Evolutionary conservation across 2,329 filamentous ascomycete genomes (phyloP).

Genomic region (Colletotrichum kahawae): DNA sequence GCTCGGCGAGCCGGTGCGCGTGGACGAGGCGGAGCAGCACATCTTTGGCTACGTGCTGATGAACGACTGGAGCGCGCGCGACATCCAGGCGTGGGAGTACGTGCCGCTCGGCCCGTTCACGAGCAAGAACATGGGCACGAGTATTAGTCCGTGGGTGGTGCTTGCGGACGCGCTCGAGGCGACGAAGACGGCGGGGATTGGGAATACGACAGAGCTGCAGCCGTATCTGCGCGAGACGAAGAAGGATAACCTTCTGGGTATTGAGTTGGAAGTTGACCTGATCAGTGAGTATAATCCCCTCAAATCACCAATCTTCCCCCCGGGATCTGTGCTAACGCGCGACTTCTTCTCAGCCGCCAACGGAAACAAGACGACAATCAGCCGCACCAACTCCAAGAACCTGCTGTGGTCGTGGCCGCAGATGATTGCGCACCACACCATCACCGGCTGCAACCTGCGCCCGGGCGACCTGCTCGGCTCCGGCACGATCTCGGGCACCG

Average conservation of each 20-base stretch:
- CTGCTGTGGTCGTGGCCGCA: slow-evolving; percentile 83
- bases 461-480: slow-evolving; percentile 79
- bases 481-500: slow-evolving; percentile 74
- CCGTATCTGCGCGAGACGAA: slow-evolving; percentile 63
- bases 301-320: too few relatives aligned
- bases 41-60: slow-evolving; percentile 74
- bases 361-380: slow-evolving; percentile 32
- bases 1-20: slow-evolving; percentile 69
- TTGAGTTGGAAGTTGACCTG: slow-evolving; percentile 43
- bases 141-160: slow-evolving; percentile 67
- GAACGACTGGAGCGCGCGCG: slow-evolving; percentile 69
- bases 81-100: slow-evolving; percentile 68
- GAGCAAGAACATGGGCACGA: slow-evolving; percentile 65
- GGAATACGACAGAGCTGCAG: slow-evolving; percentile 39
- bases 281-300: slow-evolving; percentile 39
- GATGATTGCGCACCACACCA: slow-evolving; percentile 82
- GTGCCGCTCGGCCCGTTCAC: slow-evolving; percentile 67
- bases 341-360: slow-evolving; percentile 27
- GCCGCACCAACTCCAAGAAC: slow-evolving; percentile 36
- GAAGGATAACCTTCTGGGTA: slow-evolving; percentile 37
- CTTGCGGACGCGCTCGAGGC: slow-evolving; percentile 60
- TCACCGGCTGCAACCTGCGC: slow-evolving; percentile 77
- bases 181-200: slow-evolving; percentile 25
- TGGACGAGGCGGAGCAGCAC: slow-evolving; percentile 71
- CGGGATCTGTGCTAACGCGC: neutral